Evolutionary conservation across 164 flowering plant species (phyloP).

Genomic region (Chloranthus sessilifolius): DNA sequence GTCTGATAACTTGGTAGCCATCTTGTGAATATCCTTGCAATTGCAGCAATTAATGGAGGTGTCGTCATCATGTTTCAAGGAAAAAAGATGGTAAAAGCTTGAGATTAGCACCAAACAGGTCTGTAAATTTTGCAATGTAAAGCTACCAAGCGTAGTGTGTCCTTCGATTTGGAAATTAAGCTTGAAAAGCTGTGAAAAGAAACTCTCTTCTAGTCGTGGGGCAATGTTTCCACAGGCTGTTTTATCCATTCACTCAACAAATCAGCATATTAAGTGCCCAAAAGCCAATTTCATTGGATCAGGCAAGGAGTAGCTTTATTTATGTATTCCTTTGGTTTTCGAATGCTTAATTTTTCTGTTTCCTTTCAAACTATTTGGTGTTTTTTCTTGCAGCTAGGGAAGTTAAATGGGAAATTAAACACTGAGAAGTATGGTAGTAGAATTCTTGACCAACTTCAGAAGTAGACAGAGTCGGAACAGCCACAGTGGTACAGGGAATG

Average conservation of each 20-base stretch:
- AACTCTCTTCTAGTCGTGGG: constrained; percentile 62
- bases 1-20: no score
- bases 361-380: no score
- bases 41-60: neutral
- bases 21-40: no score
- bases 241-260: constrained; percentile 79
- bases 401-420: no score
- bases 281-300: constrained; percentile 55
- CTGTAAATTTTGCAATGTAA: constrained; percentile 20
- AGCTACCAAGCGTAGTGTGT: constrained; percentile 30
- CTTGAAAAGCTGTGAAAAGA: constrained; percentile 82
- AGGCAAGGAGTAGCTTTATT: constrained; percentile 56
- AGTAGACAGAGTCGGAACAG: no score
- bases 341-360: no score
- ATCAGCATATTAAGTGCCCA: constrained; percentile 53
- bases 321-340: no score
- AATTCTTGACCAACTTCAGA: no score
- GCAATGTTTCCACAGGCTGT: constrained; percentile 89
- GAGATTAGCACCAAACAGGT: constrained; percentile 39
- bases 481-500: no score
- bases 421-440: no score
- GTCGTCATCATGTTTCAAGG: constrained; percentile 31
- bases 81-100: constrained; percentile 54
- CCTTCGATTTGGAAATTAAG: constrained; percentile 44
- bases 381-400: no score